Base-by-base conservation (phyloP, 2,329 filamentous ascomycete species). In the Aschersonia sp. region DNA sequence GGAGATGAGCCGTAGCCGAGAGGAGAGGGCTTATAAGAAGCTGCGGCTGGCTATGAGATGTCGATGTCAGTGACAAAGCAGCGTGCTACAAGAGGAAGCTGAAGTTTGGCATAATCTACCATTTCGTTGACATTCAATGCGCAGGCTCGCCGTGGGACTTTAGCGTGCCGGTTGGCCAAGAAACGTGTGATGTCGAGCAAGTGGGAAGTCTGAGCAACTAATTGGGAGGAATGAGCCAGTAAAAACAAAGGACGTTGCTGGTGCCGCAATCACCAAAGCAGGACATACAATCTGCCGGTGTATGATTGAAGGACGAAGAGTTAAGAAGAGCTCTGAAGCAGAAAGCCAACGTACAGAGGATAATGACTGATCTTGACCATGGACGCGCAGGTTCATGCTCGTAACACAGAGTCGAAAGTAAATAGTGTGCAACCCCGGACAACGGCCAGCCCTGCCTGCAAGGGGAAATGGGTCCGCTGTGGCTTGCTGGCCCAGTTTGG, bases 21-120 rank as follows among this genome's bases (percentile, higher is more conserved):
- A 48, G 81, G 81, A 30, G 82, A 85, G 10, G 82, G 81, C 62
- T 85, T 85, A 65, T 83, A 86, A 49, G 76, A 68, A 45, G 70
- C 61, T 49, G 68, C 72, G 62, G 70, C 74, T 61, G 70, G 73
- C 78, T 75, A 59, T 57, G 47, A 7, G 52, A 55, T 41, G 20
- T 48, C 5, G 32, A 55, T 46, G 50, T 48, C 50, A 51, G 55
- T 61, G 20, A 10, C 10, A 28, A 2, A 12, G 9, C 6, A 5
- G 9, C 9, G 6, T 42, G 10, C 6, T 42, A n/a, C 2, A 42
- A 9, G 51, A 48, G 54, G 29, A 9, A n/a, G 20, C 29, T 51
- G 52, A 50, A 53, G 47, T 49, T 20, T 31, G 46, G 30, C 51
- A 51, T 45, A 41, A 46, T 51, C 52, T 58, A 64, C 62, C 62